phyloP scores from a whole-genome alignment of 169 alveolate genomes.

The Neospora caninum region DNA sequence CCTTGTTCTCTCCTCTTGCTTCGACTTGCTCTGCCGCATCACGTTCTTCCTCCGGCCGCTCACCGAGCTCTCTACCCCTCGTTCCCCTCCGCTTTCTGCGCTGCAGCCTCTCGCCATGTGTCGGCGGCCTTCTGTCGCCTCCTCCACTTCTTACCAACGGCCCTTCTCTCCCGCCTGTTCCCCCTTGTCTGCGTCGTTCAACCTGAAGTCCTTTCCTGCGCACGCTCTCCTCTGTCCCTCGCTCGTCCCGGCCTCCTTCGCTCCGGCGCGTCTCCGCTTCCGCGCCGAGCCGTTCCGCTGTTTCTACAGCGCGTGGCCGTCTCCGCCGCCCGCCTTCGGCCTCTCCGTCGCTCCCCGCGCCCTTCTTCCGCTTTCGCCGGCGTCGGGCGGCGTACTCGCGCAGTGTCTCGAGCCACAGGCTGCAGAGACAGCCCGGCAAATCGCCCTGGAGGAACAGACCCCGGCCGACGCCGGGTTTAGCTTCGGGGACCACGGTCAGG shows the following conservation, averaged over 20 bases:
- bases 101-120: neutral
- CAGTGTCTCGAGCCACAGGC: slow-evolving; percentile 7
- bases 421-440: slow-evolving; percentile 38
- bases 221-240: neutral
- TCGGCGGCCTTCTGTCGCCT: neutral
- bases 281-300: neutral
- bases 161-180: neutral
- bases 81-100: neutral
- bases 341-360: neutral
- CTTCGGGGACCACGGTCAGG: neutral
- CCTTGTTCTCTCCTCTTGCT: neutral
- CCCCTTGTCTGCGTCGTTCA: neutral
- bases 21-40: neutral
- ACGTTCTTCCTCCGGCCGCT: neutral
- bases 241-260: neutral
- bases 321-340: too few species aligned
- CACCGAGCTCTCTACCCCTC: neutral
- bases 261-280: neutral
- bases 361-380: neutral
- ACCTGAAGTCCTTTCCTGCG: neutral
- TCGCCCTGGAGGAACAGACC: slow-evolving; percentile 16
- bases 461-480: slow-evolving; percentile 6
- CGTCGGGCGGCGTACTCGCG: neutral
- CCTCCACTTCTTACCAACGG: neutral
- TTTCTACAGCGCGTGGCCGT: neutral